These are phyloP conservation scores for Prunus kanzakura DNA, from an alignment of 306 rosid species.

Conservation along the genomic window DNA sequence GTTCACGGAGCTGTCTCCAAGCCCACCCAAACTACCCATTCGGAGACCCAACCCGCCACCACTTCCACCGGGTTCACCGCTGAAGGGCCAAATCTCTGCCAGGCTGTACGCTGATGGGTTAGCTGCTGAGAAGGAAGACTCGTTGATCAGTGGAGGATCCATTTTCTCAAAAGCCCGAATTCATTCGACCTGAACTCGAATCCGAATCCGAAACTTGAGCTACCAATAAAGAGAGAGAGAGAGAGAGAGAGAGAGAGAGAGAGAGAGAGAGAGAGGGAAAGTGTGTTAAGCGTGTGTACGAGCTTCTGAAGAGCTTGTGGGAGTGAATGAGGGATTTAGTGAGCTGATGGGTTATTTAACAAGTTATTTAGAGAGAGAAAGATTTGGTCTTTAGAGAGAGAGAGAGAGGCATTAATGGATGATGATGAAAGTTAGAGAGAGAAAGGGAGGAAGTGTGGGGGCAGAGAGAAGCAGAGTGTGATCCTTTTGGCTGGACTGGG, in stretches of 20 bases:
- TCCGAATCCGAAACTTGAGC: neutral
- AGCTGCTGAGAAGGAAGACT: constrained; percentile 70
- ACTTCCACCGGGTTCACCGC: constrained; percentile 19
- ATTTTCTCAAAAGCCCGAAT: constrained; percentile 30
- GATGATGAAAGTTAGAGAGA: neutral
- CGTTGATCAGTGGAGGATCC: constrained; percentile 77
- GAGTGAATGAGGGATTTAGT: neutral
- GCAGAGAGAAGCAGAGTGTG: neutral
- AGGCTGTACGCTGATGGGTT: constrained; percentile 69
- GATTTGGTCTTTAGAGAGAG: neutral
- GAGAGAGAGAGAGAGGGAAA: too few species aligned
- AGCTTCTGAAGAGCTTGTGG: neutral
- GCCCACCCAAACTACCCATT: constrained; percentile 30
- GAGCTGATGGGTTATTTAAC: constrained; percentile 24
- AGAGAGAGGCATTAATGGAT: constrained; percentile 2
- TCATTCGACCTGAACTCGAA: constrained; percentile 20
- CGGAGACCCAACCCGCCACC: constrained; percentile 49
- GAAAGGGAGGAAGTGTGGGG: neutral
- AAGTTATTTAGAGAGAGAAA: constrained; percentile 18
- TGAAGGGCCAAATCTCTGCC: constrained; percentile 80
- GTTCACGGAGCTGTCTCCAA: constrained; percentile 38
- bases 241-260: neutral
- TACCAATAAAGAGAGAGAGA: neutral
- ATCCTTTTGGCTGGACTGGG: constrained; percentile 8
- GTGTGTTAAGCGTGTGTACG: too few species aligned